Evolutionary conservation across 2,329 filamentous ascomycete genomes (phyloP).

Genomic region (Alternaria rosae): DNA sequence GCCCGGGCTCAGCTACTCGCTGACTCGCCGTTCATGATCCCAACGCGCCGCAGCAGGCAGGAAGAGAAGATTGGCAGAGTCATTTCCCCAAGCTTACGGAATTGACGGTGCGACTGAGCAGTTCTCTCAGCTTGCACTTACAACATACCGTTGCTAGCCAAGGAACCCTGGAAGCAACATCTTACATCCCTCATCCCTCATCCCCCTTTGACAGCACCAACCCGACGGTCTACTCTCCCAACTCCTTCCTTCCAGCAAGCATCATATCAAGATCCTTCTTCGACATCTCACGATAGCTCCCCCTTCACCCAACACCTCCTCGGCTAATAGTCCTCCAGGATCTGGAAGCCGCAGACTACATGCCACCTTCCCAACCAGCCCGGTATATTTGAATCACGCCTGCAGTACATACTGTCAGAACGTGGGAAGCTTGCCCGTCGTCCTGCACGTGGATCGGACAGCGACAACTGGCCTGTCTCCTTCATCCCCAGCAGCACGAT

Average conservation of each 20-base stretch:
- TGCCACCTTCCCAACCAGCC: not conserved
- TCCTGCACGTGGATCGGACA: slow-evolving; percentile 94
- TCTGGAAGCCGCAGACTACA: not conserved
- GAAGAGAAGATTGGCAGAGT: not conserved
- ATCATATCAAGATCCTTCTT: not conserved
- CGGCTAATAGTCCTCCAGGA: not conserved
- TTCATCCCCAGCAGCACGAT: slow-evolving; percentile 30
- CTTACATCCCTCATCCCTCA: not conserved
- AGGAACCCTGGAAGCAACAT: too few species aligned
- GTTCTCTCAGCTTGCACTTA: not conserved
- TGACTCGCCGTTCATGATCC: too few species aligned
- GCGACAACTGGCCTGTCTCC: slow-evolving; percentile 75
- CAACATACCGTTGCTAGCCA: not conserved
- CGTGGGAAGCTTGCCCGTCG: slow-evolving; percentile 49
- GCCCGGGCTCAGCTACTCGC: too few species aligned
- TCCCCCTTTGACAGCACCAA: not conserved
- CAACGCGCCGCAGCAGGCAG: not conserved
- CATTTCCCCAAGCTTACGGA: not conserved
- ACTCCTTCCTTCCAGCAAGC: too few species aligned
- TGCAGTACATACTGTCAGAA: not conserved
- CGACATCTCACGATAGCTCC: not conserved
- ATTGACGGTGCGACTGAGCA: not conserved
- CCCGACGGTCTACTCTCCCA: not conserved
- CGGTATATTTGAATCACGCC: not conserved
- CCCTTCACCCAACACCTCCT: not conserved